Evolutionary conservation across 129 eudicot genomes (phyloP).

Genomic region (Heracleum sosnowskyi): DNA sequence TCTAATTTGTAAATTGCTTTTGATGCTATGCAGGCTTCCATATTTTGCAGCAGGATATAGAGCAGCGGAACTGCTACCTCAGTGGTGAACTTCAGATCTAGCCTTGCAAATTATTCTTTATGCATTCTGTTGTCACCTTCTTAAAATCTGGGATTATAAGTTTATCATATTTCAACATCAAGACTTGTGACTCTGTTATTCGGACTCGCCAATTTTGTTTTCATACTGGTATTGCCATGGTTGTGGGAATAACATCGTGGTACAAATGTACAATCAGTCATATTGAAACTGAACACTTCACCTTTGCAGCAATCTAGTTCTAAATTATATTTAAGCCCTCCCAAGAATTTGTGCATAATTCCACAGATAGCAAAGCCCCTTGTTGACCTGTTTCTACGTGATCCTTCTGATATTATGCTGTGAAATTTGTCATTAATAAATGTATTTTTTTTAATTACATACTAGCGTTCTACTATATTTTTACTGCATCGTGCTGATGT

Average conservation of each 20-base stretch:
- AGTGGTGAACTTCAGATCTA: slow-evolving; percentile 88
- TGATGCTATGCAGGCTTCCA: slow-evolving; percentile 34
- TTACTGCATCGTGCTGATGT: background rate
- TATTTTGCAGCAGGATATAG: slow-evolving; percentile 97
- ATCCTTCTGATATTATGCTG: background rate
- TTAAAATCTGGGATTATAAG: background rate
- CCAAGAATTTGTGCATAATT: background rate
- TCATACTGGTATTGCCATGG: background rate
- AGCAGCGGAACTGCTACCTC: slow-evolving; percentile 74
- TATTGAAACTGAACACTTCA: background rate
- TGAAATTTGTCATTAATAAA: too few relatives aligned
- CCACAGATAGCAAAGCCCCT: too few relatives aligned
- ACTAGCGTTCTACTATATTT: background rate
- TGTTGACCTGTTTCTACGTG: too few relatives aligned
- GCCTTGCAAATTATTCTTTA: slow-evolving; percentile 77
- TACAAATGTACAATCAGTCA: background rate
- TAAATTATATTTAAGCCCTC: background rate
- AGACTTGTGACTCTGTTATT: background rate
- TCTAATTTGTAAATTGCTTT: background rate
- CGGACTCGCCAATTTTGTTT: background rate
- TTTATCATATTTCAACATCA: background rate
- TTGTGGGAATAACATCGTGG: background rate
- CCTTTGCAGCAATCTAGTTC: background rate
- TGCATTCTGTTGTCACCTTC: slow-evolving; percentile 68
- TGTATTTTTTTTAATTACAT: too few relatives aligned